Conservation (phyloP, 169 alveolate genomes). For the Theileria sp. region DNA sequence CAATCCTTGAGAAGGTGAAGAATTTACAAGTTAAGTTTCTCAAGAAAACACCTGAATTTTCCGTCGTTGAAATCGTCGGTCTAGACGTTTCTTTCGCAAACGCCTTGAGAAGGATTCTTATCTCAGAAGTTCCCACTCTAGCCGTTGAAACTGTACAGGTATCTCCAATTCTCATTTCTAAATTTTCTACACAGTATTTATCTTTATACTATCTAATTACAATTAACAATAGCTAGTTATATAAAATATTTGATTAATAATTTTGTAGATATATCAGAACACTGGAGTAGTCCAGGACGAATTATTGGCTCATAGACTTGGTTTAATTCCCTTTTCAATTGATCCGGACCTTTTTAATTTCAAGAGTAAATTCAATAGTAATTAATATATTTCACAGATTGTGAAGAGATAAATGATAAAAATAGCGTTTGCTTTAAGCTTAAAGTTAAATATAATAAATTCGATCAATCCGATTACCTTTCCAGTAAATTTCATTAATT, state of each 20-base stretch:
- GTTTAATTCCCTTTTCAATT: conserved; percentile 93
- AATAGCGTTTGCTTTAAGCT: conserved; percentile 76
- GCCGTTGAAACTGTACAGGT: conserved; percentile 91
- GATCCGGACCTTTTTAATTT: conserved; percentile 89
- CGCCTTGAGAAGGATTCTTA: conserved; percentile 92
- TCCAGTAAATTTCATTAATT: not conserved
- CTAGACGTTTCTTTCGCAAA: conserved; percentile 92
- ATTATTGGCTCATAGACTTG: conserved; percentile 96
- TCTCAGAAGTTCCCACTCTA: conserved; percentile 95
- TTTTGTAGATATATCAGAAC: conserved; percentile 75
- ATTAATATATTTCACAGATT: not conserved
- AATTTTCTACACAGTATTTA: not conserved
- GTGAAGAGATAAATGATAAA: conserved; percentile 65
- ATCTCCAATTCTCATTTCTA: not conserved
- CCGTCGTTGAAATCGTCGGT: conserved; percentile 80
- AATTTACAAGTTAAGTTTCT: conserved; percentile 63
- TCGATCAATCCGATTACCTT: not conserved
- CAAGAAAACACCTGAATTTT: conserved; percentile 60
- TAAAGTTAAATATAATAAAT: conserved; percentile 50
- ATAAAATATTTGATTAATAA: too few relatives aligned
- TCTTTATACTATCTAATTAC: not conserved
- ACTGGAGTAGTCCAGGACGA: conserved; percentile 96
- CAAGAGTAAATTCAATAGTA: conserved; percentile 44
- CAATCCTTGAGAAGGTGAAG: conserved; percentile 51
- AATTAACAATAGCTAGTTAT: too few relatives aligned